These are phyloP conservation scores for Diaporthe australafricana DNA, from an alignment of 2,329 filamentous ascomycete species.

Conservation along the genomic window DNA sequence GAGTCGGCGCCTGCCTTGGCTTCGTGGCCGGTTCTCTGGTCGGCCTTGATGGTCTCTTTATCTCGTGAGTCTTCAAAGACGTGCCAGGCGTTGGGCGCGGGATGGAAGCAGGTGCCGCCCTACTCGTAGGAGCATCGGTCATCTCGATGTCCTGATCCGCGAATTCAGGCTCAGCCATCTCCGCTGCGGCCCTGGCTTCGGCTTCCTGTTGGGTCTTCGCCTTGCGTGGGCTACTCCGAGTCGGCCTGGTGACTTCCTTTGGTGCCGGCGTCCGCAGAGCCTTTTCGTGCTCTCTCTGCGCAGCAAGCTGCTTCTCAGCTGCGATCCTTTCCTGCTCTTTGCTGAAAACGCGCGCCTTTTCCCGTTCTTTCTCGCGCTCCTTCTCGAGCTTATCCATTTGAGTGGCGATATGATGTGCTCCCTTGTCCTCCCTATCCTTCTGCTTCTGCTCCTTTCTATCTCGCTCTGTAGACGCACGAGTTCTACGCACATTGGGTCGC, in stretches of 20 bases:
- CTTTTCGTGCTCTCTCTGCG: slow-evolving; percentile 65
- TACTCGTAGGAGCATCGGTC: slow-evolving; percentile 63
- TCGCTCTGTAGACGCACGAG: slow-evolving; percentile 69
- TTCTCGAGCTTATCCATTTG: slow-evolving; percentile 74
- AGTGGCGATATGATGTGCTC: slow-evolving; percentile 70
- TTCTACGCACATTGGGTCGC: slow-evolving; percentile 58
- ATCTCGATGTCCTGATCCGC: slow-evolving; percentile 64
- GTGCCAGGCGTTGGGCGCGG: slow-evolving; percentile 62
- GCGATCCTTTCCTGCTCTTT: slow-evolving; percentile 67
- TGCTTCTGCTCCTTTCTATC: slow-evolving; percentile 73
- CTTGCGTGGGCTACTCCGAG: slow-evolving; percentile 65
- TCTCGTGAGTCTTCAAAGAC: slow-evolving; percentile 62
- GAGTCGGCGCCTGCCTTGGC: slow-evolving; percentile 75
- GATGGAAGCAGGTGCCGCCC: slow-evolving; percentile 69
- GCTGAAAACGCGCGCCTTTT: slow-evolving; percentile 72
- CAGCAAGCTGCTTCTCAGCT: slow-evolving; percentile 62
- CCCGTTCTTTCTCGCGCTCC: slow-evolving; percentile 75
- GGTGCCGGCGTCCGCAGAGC: slow-evolving; percentile 45
- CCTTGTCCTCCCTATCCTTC: slow-evolving; percentile 69
- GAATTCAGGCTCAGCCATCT: slow-evolving; percentile 46
- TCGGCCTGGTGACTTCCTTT: slow-evolving; percentile 57
- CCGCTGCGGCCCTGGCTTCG: slow-evolving; percentile 47
- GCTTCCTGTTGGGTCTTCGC: slow-evolving; percentile 47
- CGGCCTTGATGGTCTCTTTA: slow-evolving; percentile 72
- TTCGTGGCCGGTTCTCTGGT: slow-evolving; percentile 69